These are phyloP conservation scores for Penicillium cataractarum DNA, from an alignment of 495 filamentous ascomycete species.

Conservation along the genomic window DNA sequence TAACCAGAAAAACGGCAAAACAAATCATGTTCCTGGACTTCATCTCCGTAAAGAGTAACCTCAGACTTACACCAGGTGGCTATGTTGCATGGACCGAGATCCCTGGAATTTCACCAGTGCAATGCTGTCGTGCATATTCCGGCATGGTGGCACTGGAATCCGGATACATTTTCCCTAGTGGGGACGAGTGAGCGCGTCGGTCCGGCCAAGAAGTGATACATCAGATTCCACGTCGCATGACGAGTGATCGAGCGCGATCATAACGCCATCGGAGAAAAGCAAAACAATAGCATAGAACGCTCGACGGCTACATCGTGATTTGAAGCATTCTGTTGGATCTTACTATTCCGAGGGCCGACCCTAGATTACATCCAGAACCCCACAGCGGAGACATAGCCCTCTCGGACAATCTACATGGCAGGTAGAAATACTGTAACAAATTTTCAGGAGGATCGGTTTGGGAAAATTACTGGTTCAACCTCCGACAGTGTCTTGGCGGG, in stretches of 20 bases:
- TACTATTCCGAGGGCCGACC: neutral
- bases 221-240: slow-evolving; percentile 12
- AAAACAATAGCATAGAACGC: neutral
- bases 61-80: neutral
- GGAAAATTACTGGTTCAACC: neutral
- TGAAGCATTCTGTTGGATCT: neutral
- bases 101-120: slow-evolving; percentile 18
- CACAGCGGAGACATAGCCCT: neutral
- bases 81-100: slow-evolving; percentile 18
- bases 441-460: neutral
- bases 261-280: slow-evolving; percentile 12
- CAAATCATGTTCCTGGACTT: neutral
- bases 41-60: neutral
- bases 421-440: neutral
- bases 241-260: slow-evolving; percentile 6
- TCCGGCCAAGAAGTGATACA: slow-evolving; percentile 17
- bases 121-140: slow-evolving; percentile 27
- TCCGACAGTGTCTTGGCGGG: neutral
- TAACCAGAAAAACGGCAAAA: neutral
- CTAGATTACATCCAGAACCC: slow-evolving; percentile 1
- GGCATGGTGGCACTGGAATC: slow-evolving; percentile 10
- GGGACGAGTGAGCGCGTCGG: slow-evolving; percentile 1
- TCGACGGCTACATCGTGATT: neutral
- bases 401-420: neutral
- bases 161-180: slow-evolving; percentile 19